Percentiles rank a stretch among this genome's conserved stretches.
These are phyloP conservation scores for Lanmaoa pseudosensibilis DNA, from an alignment of 768 basidiomycete genomes.

Conservation along the genomic window DNA sequence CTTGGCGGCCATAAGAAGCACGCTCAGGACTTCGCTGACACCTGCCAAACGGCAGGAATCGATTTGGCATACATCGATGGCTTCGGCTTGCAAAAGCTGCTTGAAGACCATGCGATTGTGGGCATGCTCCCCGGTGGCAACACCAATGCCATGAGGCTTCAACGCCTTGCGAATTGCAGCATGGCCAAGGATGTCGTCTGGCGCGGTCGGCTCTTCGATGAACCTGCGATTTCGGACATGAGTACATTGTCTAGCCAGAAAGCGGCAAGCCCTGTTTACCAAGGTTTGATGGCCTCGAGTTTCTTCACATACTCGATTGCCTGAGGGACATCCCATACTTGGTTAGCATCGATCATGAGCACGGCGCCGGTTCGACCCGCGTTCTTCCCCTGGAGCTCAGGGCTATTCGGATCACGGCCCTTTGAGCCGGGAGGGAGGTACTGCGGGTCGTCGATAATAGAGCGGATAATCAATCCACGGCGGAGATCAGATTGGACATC, in stretches of 20 bases:
- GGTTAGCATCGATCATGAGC: slow-evolving; percentile 97
- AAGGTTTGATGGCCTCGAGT: slow-evolving; percentile 80
- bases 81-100: slow-evolving; percentile 88
- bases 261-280: slow-evolving; percentile 45
- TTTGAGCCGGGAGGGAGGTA: slow-evolving; percentile 63
- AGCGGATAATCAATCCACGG: slow-evolving; percentile 85
- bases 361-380: slow-evolving; percentile 93
- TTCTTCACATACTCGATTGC: slow-evolving; percentile 90
- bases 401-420: slow-evolving; percentile 59
- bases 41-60: slow-evolving; percentile 93
- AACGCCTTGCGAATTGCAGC: slow-evolving; percentile 81
- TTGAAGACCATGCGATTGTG: slow-evolving; percentile 98
- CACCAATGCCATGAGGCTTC: slow-evolving; percentile 82
- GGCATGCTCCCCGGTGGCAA: slow-evolving; percentile 95
- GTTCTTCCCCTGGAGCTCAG: slow-evolving; percentile 80
- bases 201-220: slow-evolving; percentile 96
- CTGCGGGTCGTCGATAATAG: slow-evolving; percentile 91
- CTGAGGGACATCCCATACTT: slow-evolving; percentile 92
- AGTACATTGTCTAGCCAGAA: background rate
- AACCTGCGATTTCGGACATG: slow-evolving; percentile 57
- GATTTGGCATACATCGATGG: slow-evolving; percentile 94
- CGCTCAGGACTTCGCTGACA: slow-evolving; percentile 91
- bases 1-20: slow-evolving; percentile 93
- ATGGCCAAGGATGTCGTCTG: slow-evolving; percentile 90
- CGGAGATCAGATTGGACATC: slow-evolving; percentile 79